Conservation (phyloP, 805 yeast species). For the Saccharomycopsis sp. region DNA sequence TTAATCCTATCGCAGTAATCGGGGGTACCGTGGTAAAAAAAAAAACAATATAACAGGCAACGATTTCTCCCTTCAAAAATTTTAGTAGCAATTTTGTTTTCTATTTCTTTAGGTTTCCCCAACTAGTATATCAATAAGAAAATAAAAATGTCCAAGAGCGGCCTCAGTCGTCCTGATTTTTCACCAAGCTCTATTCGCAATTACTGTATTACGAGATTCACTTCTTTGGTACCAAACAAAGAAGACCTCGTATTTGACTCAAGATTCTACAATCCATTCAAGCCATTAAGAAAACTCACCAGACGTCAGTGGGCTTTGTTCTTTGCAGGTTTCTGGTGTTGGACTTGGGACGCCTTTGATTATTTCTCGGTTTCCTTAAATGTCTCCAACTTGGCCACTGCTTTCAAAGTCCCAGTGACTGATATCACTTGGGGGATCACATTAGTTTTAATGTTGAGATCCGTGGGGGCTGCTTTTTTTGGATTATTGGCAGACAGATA, state of each 20-base stretch:
- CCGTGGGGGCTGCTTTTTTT: slow-evolving; percentile 58
- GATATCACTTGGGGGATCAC: slow-evolving; percentile 70
- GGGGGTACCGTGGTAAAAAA: too few relatives aligned
- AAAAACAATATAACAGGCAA: too few relatives aligned
- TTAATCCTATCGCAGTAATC: too few relatives aligned
- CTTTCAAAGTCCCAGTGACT: slow-evolving; percentile 37
- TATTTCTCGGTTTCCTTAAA: slow-evolving; percentile 58
- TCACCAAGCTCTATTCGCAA: slow-evolving; percentile 1
- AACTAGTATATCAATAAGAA: too few relatives aligned
- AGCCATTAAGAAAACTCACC: slow-evolving; percentile 32
- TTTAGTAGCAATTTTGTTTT: too few relatives aligned
- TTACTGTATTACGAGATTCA: slow-evolving; percentile 5
- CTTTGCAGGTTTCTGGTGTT: slow-evolving; percentile 51
- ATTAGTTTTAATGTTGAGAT: slow-evolving; percentile 58
- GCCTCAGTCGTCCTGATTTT: slow-evolving; percentile 35
- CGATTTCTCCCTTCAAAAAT: too few relatives aligned
- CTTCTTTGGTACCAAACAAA: slow-evolving; percentile 10
- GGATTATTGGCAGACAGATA: slow-evolving; percentile 53
- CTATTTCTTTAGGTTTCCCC: too few relatives aligned
- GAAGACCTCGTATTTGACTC: slow-evolving; percentile 10
- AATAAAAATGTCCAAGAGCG: too few relatives aligned
- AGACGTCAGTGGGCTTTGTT: slow-evolving; percentile 50
- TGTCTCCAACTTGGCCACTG: slow-evolving; percentile 42
- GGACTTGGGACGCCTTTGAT: slow-evolving; percentile 72
- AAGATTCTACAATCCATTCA: slow-evolving; percentile 34